Evolutionary conservation across 2,329 filamentous ascomycete species (phyloP).

Genomic region (Cryoendolithus antarcticus): DNA sequence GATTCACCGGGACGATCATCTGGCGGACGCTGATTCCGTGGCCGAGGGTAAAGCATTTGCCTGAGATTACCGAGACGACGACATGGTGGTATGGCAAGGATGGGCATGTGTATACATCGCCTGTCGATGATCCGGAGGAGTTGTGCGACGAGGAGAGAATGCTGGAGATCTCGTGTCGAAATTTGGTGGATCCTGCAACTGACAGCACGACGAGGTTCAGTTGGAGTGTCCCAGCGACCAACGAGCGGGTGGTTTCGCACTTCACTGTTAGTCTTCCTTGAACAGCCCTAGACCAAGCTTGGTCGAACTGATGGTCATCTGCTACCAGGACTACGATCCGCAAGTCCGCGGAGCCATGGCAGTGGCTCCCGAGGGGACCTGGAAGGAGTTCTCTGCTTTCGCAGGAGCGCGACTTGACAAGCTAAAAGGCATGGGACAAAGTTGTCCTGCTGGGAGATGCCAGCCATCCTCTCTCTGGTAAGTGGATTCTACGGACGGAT

Average conservation of each 20-base stretch:
- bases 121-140: slow-evolving; percentile 22
- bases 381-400: slow-evolving; percentile 39
- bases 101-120: slow-evolving; percentile 31
- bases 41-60: slow-evolving; percentile 19
- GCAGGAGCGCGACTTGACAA: slow-evolving; percentile 32
- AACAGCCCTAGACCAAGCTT: no score
- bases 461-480: slow-evolving; percentile 31
- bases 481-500: not conserved
- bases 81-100: slow-evolving; percentile 34
- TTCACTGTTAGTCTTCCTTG: slow-evolving; percentile 18
- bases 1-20: slow-evolving; percentile 38
- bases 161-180: slow-evolving; percentile 30
- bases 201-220: slow-evolving; percentile 13
- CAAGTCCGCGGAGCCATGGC: slow-evolving; percentile 28
- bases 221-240: slow-evolving; percentile 28
- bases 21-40: slow-evolving; percentile 34
- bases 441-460: slow-evolving; percentile 43
- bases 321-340: slow-evolving; percentile 28
- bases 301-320: no score
- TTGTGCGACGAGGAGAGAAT: slow-evolving; percentile 13
- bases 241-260: slow-evolving; percentile 26
- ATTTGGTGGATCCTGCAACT: slow-evolving; percentile 21
- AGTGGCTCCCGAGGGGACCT: slow-evolving; percentile 27
- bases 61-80: slow-evolving; percentile 22
- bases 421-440: slow-evolving; percentile 30